These are phyloP conservation scores for Neodidymelliopsis sp. DNA, from an alignment of 2,329 filamentous ascomycete species.

Conservation along the genomic window DNA sequence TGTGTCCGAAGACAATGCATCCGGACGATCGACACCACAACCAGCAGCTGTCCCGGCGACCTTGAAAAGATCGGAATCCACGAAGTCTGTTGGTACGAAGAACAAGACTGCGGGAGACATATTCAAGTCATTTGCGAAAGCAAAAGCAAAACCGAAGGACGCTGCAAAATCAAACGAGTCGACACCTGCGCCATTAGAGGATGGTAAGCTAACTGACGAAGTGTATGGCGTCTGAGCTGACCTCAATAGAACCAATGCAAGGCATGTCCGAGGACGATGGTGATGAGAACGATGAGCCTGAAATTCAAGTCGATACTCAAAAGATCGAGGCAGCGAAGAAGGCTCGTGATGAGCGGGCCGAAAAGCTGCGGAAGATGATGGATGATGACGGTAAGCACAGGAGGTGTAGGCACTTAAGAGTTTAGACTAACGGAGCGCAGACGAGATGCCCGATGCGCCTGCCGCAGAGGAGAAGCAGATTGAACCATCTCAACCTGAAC, in stretches of 20 bases:
- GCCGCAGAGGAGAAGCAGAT: conserved; percentile 50
- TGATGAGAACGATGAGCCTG: conserved; percentile 39
- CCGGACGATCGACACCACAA: conserved; percentile 45
- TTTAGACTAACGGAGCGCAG: conserved; percentile 34
- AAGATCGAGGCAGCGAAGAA: conserved; percentile 49
- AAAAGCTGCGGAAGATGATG: conserved; percentile 77
- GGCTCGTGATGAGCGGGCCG: conserved; percentile 68
- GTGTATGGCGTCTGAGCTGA: conserved; percentile 31
- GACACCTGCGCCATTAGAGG: conserved; percentile 54
- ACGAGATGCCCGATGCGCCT: conserved; percentile 67
- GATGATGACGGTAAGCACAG: conserved; percentile 65
- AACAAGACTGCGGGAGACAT: conserved; percentile 66
- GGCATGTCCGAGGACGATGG: conserved; percentile 59
- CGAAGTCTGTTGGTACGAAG: conserved; percentile 62
- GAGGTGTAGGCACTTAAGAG: background rate
- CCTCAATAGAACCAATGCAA: conserved; percentile 56
- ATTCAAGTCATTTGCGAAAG: conserved; percentile 81
- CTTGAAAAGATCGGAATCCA: conserved; percentile 43
- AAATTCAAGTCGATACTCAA: conserved; percentile 41
- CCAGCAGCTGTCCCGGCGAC: conserved; percentile 28
- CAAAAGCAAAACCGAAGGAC: conserved; percentile 63
- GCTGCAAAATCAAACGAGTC: conserved; percentile 53
- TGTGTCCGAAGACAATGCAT: conserved; percentile 45
- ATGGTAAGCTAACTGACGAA: conserved; percentile 51
- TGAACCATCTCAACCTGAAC: conserved; percentile 36